Conservation (phyloP, 306 rosid genomes). For the Dryas octopetala region DNA sequence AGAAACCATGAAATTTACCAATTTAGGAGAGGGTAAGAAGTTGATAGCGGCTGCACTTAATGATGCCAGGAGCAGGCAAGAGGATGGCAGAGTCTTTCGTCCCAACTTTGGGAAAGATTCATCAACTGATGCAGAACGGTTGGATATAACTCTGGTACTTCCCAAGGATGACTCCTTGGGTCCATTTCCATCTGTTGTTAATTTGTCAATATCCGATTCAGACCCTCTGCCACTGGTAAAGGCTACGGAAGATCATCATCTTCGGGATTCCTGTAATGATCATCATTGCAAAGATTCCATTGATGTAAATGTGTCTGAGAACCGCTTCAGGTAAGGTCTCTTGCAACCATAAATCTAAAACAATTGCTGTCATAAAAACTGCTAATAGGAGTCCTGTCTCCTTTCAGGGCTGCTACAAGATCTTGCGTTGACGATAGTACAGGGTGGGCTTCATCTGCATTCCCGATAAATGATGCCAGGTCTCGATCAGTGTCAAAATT, state of each 20-base stretch:
- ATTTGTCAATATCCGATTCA: conserved; percentile 52
- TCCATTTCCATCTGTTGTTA: conserved; percentile 64
- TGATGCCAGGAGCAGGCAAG: conserved; percentile 38
- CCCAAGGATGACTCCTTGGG: conserved; percentile 34
- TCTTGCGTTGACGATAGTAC: conserved; percentile 63
- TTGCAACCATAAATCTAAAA: not conserved
- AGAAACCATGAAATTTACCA: conserved; percentile 50
- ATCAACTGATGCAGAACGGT: conserved; percentile 38
- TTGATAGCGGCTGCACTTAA: conserved; percentile 71
- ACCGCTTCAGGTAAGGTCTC: conserved; percentile 74
- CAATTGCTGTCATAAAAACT: not conserved
- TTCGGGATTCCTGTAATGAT: conserved; percentile 32
- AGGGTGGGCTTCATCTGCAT: conserved; percentile 87
- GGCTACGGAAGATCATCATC: conserved; percentile 41
- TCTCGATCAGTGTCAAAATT: conserved; percentile 57
- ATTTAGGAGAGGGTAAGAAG: conserved; percentile 53
- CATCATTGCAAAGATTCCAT: not conserved
- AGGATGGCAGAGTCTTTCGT: conserved; percentile 45
- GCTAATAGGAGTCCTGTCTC: conserved; percentile 28
- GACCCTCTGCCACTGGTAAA: conserved; percentile 37
- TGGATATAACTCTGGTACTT: conserved; percentile 69
- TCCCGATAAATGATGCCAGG: conserved; percentile 59
- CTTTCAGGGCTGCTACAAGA: conserved; percentile 65
- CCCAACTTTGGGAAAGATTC: conserved; percentile 38
- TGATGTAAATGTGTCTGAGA: conserved; percentile 49